A percentile compares a stretch with the other conserved stretches of the same genome.
Conservation (phyloP, 352 stramenopile species). For the Phytophthora ohioensis region DNA sequence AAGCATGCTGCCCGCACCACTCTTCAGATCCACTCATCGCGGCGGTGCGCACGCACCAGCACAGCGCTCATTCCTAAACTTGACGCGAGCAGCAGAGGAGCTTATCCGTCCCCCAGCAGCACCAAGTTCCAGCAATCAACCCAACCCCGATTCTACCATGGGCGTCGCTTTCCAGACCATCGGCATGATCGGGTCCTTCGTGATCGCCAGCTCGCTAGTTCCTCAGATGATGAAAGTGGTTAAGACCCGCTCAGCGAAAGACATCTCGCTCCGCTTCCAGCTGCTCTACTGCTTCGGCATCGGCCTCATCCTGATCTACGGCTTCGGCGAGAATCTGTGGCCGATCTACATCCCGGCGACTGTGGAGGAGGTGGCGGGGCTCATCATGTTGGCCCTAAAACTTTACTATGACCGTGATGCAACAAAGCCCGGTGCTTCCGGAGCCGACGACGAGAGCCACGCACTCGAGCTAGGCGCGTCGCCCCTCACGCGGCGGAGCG, state of each 20-base stretch:
- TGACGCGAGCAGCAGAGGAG: constrained; percentile 3
- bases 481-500: constrained; percentile 27
- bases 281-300: constrained; percentile 54
- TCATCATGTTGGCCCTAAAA: constrained; percentile 56
- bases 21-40: constrained; percentile 23
- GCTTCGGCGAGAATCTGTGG: constrained; percentile 55
- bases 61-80: constrained; percentile 28
- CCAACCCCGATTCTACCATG: constrained; percentile 23
- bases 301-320: constrained; percentile 55
- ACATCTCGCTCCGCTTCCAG: constrained; percentile 64
- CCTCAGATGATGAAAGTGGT: constrained; percentile 71
- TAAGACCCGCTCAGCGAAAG: constrained; percentile 65
- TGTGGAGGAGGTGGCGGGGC: constrained; percentile 49
- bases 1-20: constrained; percentile 18
- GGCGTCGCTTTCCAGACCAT: constrained; percentile 58
- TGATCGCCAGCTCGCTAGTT: constrained; percentile 66
- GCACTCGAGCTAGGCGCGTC: constrained; percentile 25
- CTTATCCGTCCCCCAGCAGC: neutral
- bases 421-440: constrained; percentile 8
- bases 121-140: neutral
- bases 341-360: constrained; percentile 65
- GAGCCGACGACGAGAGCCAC: constrained; percentile 25
- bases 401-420: constrained; percentile 36
- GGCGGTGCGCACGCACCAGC: constrained; percentile 1
- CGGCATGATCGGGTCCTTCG: constrained; percentile 66